Evolutionary conservation across 208 protist genomes (phyloP), one percentile per base, ranked within the genome.

Genomic region (Crithidia bombi): DNA sequence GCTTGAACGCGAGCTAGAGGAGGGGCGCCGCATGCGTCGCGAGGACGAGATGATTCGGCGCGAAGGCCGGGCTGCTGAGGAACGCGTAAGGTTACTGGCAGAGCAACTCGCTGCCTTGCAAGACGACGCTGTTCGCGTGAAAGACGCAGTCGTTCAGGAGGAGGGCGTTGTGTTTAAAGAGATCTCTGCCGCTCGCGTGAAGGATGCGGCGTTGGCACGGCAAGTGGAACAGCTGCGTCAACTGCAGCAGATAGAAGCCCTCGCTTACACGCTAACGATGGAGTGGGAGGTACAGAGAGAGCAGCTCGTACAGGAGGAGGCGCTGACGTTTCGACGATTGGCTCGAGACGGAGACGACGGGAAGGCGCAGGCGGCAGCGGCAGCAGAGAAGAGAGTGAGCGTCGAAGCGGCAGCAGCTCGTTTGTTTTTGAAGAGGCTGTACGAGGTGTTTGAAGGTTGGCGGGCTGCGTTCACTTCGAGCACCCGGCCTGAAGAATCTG

Each of bases 31-130:
- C 15, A 85, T 92, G 87, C 78, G 78, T 3, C 41, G 64, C 28
- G 87, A 89, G 44, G 87, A 92, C 28, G 71, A 54, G 50, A 43
- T 81, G 44, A 61, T 84, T 36, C 44, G 75, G 35, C 55, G 65
- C 35, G 65, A 75, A 11, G 51, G 70, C 15, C 54, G 28, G 4
- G 62, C 72, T 15, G 41, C 75, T 49, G 79, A 73, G 36, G 71
- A 88, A 5, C 57, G 65, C 0, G 38, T 77, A 7, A 46, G 67
- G 28, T 32, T 58, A 6, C 70, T 76, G 26, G 50, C 67, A 0
- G 73, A 79, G 4, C 64, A 61, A 5, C 39, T 77, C 10, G 54
- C 19, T 5, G 32, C 64, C 23, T 79, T 73, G 47, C 36, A 71
- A 25, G 32, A 49, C 14, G 69, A 80, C 0, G 41, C 54, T 23